Evolutionary conservation across 2,329 filamentous ascomycete genomes (phyloP), one percentile per base, ranked within the genome.

Genomic region (Lachnellula suecica): DNA sequence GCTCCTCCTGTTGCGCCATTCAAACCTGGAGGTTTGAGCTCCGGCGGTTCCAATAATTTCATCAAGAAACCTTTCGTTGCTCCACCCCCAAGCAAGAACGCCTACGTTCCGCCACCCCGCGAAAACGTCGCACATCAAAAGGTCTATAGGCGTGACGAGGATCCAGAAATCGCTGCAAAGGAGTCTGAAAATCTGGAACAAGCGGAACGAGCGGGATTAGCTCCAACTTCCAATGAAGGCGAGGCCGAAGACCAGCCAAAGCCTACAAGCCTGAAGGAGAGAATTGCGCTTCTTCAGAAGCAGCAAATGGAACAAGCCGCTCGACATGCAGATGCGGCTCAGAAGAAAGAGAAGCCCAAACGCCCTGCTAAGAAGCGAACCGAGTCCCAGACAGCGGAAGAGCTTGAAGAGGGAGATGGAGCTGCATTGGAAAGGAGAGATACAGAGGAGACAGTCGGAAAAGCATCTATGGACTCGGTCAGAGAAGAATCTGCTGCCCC

Each of bases 61-160:
- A 85, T 99, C 71, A 97, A 93, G 79, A 97, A 97, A 72, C 91
- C 93, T 0, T 99, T 97, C 65, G 92, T 99, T 51, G 90, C 94
- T 3, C 91, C 94, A 47, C 94, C 94, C 17, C 94, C 94, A 1
- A 96, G 91, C 70, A 88, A 91, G 61, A 88, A 97, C 74, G 88
- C 93, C 22, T 99, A 90, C 65, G 81, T 99, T 9, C 90, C 94
- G 22, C 85, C 89, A 4, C 78, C 81, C 25, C 83, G 85, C 20
- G 88, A 94, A 57, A n/a, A n/a, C n/a, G 73, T 80, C 15, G 85
- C 87, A 1, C 80, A 86, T 4, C 79, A 86, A 44, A 95, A 87
- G 72, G 70, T 91, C 20, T 96, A 97, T 68, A 83, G 85, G 49
- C 82, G 94, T 43, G 92, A 97, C 7, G 93, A 97, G 68, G 92